These are phyloP conservation scores for Leucocoprinus birnbaumii DNA, from an alignment of 768 basidiomycete species.

Conservation along the genomic window DNA sequence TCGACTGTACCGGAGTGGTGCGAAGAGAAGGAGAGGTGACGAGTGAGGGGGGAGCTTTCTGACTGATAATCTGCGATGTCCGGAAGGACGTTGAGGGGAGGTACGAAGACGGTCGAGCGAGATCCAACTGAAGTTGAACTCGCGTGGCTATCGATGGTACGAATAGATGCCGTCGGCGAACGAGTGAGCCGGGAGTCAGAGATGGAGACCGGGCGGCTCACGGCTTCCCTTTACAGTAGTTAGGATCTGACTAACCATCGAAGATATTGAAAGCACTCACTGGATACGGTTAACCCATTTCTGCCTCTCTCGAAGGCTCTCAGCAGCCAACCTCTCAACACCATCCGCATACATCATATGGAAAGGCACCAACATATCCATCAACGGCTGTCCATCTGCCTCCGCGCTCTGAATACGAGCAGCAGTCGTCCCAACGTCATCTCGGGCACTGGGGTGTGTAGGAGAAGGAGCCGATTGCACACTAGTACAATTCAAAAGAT, in stretches of 20 bases:
- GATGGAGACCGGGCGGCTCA: conserved; percentile 52
- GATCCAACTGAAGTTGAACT: conserved; percentile 52
- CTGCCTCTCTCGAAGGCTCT: conserved; percentile 81
- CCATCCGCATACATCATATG: conserved; percentile 90
- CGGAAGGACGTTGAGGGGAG: conserved; percentile 66
- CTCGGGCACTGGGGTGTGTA: conserved; percentile 73
- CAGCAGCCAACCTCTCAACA: conserved; percentile 84
- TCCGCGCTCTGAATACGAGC: conserved; percentile 59
- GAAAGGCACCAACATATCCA: conserved; percentile 84
- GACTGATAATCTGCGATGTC: conserved; percentile 61
- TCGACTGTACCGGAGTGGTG: conserved; percentile 70
- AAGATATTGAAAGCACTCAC: conserved; percentile 40
- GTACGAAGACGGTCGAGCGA: conserved; percentile 74
- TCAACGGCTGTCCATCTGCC: conserved; percentile 44
- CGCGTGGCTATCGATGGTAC: conserved; percentile 50
- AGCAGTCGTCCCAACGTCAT: conserved; percentile 86
- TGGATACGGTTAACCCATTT: conserved; percentile 92
- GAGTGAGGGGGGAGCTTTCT: conserved; percentile 31
- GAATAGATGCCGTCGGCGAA: conserved; percentile 57
- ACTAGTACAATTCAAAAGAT: conserved; percentile 82
- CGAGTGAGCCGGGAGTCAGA: conserved; percentile 44
- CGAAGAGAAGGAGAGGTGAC: conserved; percentile 48
- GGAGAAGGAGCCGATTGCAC: conserved; percentile 84
- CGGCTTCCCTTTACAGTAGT: conserved; percentile 59
- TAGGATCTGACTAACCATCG: not conserved